These are phyloP conservation scores for Phytomonas sp. DNA, from an alignment of 208 protist genomes.

Conservation along the genomic window DNA sequence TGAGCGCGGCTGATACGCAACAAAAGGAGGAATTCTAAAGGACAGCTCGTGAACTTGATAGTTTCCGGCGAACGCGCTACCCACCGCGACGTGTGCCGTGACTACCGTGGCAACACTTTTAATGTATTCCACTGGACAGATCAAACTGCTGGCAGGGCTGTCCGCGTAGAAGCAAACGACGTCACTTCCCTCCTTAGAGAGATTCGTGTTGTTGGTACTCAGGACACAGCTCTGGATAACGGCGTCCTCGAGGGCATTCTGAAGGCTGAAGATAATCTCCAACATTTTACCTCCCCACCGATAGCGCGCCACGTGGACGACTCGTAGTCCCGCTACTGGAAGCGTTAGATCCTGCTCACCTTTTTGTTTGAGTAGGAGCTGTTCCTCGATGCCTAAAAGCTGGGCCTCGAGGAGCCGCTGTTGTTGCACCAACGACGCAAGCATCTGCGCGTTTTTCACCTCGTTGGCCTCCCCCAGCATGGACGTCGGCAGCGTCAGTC, in stretches of 20 bases:
- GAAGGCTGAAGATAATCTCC: conserved; percentile 26
- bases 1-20: conserved; percentile 55
- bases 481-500: conserved; percentile 54
- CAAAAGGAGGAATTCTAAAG: conserved; percentile 74
- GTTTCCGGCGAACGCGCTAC: conserved; percentile 32
- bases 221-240: conserved; percentile 73
- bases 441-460: conserved; percentile 38
- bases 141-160: conserved; percentile 28
- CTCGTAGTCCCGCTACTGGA: conserved; percentile 38
- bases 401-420: conserved; percentile 67
- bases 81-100: conserved; percentile 76
- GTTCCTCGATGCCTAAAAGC: conserved; percentile 61
- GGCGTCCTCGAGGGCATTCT: conserved; percentile 13
- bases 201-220: not conserved
- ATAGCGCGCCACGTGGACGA: conserved; percentile 18
- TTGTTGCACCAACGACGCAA: conserved; percentile 67
- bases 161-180: conserved; percentile 31
- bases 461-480: conserved; percentile 37
- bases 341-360: conserved; percentile 57
- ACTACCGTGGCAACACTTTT: conserved; percentile 55
- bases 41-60: conserved; percentile 83
- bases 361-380: conserved; percentile 31
- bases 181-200: conserved; percentile 19
- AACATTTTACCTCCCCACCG: conserved; percentile 26
- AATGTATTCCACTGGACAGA: conserved; percentile 43